A percentile compares a stretch with the other conserved stretches of the same genome.
Conservation (phyloP, 169 alveolate species). For the Eimeria tenella region DNA sequence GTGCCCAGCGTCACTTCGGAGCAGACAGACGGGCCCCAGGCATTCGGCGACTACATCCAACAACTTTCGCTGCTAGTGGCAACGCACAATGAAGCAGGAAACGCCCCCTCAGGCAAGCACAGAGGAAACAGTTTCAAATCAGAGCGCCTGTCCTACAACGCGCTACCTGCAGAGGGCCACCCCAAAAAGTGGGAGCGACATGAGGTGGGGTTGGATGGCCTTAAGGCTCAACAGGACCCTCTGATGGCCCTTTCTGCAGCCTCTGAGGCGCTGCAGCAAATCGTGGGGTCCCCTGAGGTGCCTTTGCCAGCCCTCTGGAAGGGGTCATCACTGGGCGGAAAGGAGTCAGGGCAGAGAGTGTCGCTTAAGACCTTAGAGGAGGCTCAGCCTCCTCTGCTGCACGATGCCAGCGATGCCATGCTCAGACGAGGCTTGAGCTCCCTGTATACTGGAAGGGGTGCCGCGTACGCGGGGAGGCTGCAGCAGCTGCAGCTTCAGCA, state of each 20-base stretch:
- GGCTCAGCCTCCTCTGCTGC: background rate
- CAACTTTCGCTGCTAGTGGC: background rate
- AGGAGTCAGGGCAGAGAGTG: no score
- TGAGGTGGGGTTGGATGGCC: background rate
- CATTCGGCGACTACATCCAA: background rate
- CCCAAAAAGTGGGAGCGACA: background rate
- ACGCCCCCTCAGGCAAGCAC: background rate
- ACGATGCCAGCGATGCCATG: background rate
- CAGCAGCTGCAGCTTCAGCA: background rate
- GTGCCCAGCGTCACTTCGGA: slow-evolving; percentile 2
- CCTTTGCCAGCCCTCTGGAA: background rate
- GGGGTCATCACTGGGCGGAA: no score
- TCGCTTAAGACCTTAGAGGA: background rate
- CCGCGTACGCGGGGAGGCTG: slow-evolving; percentile 24
- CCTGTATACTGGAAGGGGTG: slow-evolving; percentile 7
- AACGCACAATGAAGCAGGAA: background rate
- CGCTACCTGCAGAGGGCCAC: background rate
- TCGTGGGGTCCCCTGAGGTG: background rate
- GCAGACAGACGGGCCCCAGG: background rate
- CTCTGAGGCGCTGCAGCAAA: background rate
- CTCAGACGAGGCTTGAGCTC: slow-evolving; percentile 16
- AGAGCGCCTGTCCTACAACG: background rate
- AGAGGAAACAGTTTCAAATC: background rate
- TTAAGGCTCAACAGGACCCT: background rate
- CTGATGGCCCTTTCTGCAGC: background rate